phyloP scores from a whole-genome alignment of 2,329 filamentous ascomycete species.

The Colletotrichum euphorbiae region DNA sequence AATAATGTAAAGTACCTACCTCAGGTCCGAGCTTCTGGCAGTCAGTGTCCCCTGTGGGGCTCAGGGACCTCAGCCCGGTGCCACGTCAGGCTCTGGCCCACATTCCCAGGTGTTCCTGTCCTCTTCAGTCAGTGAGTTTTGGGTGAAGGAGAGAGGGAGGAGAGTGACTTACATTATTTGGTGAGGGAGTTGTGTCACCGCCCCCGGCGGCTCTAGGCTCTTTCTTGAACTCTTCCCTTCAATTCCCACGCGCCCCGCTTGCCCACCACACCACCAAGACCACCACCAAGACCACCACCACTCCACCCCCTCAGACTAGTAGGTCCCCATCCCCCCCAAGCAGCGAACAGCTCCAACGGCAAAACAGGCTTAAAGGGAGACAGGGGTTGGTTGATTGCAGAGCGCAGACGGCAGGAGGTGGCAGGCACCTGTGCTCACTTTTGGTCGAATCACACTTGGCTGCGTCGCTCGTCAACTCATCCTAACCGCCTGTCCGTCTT shows the following conservation, averaged over 20 bases:
- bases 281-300: conserved; percentile 12
- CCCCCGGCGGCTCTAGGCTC: background rate
- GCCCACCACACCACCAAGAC: conserved; percentile 5
- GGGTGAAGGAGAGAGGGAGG: background rate
- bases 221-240: background rate
- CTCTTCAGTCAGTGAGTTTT: background rate
- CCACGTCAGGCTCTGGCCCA: conserved; percentile 38
- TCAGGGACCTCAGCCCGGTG: conserved; percentile 39
- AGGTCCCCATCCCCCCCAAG: conserved; percentile 10
- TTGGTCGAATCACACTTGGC: conserved; percentile 27
- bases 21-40: conserved; percentile 33
- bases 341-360: conserved; percentile 13
- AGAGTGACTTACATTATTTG: background rate
- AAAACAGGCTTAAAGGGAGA: too few relatives aligned
- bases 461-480: conserved; percentile 29
- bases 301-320: conserved; percentile 5
- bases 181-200: conserved; percentile 25
- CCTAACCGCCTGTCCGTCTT: conserved; percentile 27
- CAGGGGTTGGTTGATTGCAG: background rate
- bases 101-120: background rate
- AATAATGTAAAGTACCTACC: too few relatives aligned
- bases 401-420: conserved; percentile 12
- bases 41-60: conserved; percentile 36
- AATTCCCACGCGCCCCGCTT: background rate
- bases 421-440: too few relatives aligned